phyloP scores from a whole-genome alignment of 73 alveolate species.

The Paramecium pentaurelia region DNA sequence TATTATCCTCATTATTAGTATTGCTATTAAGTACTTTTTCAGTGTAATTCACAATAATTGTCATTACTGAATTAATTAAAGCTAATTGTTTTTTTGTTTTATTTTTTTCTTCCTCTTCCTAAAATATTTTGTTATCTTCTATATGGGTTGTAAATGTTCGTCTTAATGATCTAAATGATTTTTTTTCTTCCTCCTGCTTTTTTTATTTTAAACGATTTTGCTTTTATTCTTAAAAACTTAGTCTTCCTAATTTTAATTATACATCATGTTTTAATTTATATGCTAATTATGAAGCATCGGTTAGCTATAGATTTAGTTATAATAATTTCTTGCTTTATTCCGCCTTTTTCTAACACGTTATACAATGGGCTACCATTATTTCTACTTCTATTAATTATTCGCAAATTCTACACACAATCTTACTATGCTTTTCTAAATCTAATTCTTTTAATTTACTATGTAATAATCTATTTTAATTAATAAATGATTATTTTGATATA shows the following conservation, averaged over 20 bases:
- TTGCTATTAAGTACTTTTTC: slow-evolving; percentile 1
- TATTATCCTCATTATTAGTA: slow-evolving; percentile 9
- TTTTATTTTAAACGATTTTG: background rate
- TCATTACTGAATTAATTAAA: background rate
- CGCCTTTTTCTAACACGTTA: background rate
- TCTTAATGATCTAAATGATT: slow-evolving; percentile 16
- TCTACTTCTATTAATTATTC: slow-evolving; percentile 30
- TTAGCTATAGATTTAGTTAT: background rate
- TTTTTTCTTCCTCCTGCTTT: background rate
- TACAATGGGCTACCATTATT: slow-evolving; percentile 17
- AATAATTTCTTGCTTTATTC: slow-evolving; percentile 8
- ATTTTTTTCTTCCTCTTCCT: background rate
- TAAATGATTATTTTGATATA: background rate
- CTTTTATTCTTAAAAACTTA: background rate
- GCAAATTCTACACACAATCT: slow-evolving; percentile 25
- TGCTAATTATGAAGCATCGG: background rate
- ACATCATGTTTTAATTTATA: background rate
- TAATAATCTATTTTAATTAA: background rate
- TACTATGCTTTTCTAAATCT: background rate
- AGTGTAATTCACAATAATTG: background rate
- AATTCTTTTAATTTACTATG: slow-evolving; percentile 2
- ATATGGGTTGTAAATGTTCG: background rate
- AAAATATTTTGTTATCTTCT: background rate
- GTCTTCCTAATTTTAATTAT: background rate
- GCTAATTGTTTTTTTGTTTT: background rate